phyloP scores from a whole-genome alignment of 1,284 basidiomycete species.

The Puccinia polysora region DNA sequence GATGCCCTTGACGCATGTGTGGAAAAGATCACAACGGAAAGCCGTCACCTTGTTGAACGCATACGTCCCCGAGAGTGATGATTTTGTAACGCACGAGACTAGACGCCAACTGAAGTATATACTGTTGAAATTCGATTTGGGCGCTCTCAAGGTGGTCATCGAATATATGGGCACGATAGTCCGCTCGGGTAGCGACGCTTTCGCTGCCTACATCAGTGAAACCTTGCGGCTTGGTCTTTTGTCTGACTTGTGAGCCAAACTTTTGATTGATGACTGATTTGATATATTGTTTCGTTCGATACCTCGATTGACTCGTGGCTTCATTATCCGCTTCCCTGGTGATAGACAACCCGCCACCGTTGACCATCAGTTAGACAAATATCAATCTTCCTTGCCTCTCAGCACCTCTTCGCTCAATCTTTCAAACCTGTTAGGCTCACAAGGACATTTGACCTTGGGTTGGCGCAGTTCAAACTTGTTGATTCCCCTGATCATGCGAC shows the following conservation, averaged over 20 bases:
- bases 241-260: background rate
- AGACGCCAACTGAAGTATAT: background rate
- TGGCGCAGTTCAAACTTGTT: background rate
- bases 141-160: background rate
- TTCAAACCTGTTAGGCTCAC: constrained; percentile 14
- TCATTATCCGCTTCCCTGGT: background rate
- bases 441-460: constrained; percentile 7
- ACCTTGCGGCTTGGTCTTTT: background rate
- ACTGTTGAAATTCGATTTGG: constrained; percentile 3
- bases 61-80: constrained; percentile 12
- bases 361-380: constrained; percentile 8
- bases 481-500: background rate
- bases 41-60: constrained; percentile 4
- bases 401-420: constrained; percentile 15
- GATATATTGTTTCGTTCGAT: background rate
- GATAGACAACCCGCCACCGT: constrained; percentile 6
- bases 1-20: constrained; percentile 1
- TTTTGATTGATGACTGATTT: background rate
- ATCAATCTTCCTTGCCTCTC: constrained; percentile 21
- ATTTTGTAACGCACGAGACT: background rate
- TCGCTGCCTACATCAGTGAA: background rate
- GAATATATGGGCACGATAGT: background rate
- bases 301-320: background rate
- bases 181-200: background rate
- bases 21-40: constrained; percentile 14